These are phyloP conservation scores for Atkinsonella hypoxylon DNA, from an alignment of 2,329 filamentous ascomycete genomes.

Conservation along the genomic window DNA sequence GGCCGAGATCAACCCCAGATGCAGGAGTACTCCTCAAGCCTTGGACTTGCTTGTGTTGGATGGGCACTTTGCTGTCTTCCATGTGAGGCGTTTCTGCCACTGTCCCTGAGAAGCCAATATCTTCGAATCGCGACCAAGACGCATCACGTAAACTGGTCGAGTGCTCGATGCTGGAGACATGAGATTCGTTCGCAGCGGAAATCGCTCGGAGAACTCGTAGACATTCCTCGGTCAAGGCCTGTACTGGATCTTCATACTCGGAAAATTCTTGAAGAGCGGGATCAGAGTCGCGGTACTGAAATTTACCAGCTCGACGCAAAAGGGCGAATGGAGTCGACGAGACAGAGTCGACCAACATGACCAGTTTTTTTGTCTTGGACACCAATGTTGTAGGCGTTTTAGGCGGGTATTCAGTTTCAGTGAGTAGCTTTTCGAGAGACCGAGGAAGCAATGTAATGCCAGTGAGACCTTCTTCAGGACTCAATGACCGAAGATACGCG, in stretches of 20 bases:
- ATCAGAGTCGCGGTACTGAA: conserved; percentile 88
- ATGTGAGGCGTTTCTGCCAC: conserved; percentile 52
- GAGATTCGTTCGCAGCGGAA: conserved; percentile 77
- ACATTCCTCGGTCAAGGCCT: conserved; percentile 86
- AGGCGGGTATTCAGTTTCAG: conserved; percentile 91
- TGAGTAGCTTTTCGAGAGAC: conserved; percentile 79
- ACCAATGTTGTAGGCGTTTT: conserved; percentile 65
- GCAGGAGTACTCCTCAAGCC: conserved; percentile 54
- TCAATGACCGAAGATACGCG: conserved; percentile 81
- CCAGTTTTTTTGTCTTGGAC: conserved; percentile 71
- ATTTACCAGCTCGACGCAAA: conserved; percentile 81
- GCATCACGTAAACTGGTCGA: conserved; percentile 69
- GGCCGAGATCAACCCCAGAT: conserved; percentile 56
- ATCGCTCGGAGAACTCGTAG: conserved; percentile 81
- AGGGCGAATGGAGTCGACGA: conserved; percentile 91
- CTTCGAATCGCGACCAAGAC: conserved; percentile 94
- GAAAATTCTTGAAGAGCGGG: conserved; percentile 74
- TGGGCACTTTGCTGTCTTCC: conserved; percentile 43
- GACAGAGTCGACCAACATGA: conserved; percentile 93
- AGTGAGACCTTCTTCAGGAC: conserved; percentile 65
- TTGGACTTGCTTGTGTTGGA: conserved; percentile 25
- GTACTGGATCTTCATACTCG: conserved; percentile 77
- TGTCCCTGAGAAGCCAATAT: conserved; percentile 75
- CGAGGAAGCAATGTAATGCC: conserved; percentile 80
- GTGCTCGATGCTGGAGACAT: conserved; percentile 56